Percentiles rank a stretch among this genome's conserved stretches.
Conservation (phyloP, 768 basidiomycete species). For the Pisolithus microcarpus region DNA sequence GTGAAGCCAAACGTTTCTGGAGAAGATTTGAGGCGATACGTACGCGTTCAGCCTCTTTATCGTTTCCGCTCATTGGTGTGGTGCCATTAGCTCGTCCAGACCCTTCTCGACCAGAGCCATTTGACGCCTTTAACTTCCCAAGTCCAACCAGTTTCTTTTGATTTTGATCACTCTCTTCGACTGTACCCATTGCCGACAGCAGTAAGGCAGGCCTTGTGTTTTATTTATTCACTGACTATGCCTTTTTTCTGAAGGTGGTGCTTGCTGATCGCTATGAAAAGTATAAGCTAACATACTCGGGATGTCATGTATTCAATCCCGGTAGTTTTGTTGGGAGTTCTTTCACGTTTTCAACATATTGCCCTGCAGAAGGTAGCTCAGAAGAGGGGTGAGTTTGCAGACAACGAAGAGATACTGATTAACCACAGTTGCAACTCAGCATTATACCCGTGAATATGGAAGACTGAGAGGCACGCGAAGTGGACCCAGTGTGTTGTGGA, state of each 20-base stretch:
- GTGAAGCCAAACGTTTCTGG: constrained; percentile 75
- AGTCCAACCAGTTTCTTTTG: constrained; percentile 81
- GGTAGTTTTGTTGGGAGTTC: constrained; percentile 82
- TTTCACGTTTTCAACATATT: constrained; percentile 86
- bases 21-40: constrained; percentile 83
- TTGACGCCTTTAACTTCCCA: constrained; percentile 79
- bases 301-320: constrained; percentile 98
- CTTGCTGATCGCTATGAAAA: constrained; percentile 95
- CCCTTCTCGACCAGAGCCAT: constrained; percentile 91
- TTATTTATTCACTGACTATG: constrained; percentile 5
- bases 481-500: too few relatives aligned
- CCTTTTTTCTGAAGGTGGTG: constrained; percentile 50
- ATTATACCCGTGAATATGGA: constrained; percentile 7
- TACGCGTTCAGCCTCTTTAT: constrained; percentile 33
- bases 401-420: neutral
- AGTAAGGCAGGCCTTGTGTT: constrained; percentile 39
- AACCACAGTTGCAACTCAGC: neutral
- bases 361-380: constrained; percentile 76
- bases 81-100: constrained; percentile 78
- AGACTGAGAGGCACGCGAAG: neutral
- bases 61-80: constrained; percentile 1
- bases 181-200: constrained; percentile 92
- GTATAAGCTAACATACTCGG: constrained; percentile 94
- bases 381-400: constrained; percentile 62
- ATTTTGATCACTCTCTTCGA: constrained; percentile 87